Percentiles rank a stretch among this genome's conserved stretches.
Evolutionary conservation across 352 stramenopile species (phyloP).

Genomic region (Globisporangium lucens): DNA sequence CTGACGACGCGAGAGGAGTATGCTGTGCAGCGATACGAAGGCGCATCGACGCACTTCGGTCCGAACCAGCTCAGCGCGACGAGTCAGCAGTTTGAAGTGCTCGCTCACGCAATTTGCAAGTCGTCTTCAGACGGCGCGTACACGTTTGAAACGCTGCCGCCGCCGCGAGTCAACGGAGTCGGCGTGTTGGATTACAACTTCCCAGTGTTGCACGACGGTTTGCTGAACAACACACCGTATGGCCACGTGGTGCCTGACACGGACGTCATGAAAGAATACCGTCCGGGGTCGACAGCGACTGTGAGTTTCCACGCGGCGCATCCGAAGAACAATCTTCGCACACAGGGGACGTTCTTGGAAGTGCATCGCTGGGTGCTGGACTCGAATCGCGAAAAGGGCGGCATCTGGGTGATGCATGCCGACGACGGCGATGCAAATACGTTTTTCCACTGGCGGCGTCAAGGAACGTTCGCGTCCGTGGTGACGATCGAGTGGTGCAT

Average conservation of each 20-base stretch:
- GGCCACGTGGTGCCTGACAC: conserved; percentile 45
- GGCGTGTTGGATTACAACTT: conserved; percentile 74
- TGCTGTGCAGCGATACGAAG: conserved; percentile 84
- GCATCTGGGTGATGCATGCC: conserved; percentile 68
- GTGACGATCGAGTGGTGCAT: conserved; percentile 76
- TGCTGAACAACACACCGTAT: conserved; percentile 41
- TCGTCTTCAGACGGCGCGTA: conserved; percentile 12
- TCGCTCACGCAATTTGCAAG: conserved; percentile 32
- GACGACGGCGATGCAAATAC: conserved; percentile 76
- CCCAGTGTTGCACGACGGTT: conserved; percentile 65
- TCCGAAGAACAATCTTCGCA: conserved; percentile 80
- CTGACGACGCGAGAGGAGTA: conserved; percentile 86
- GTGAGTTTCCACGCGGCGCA: conserved; percentile 73
- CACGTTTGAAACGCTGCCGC: conserved; percentile 25
- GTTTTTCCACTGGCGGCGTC: conserved; percentile 71
- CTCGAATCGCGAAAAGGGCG: conserved; percentile 25
- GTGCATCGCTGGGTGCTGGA: conserved; percentile 68
- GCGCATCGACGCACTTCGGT: conserved; percentile 87
- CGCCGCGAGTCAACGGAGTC: conserved; percentile 57
- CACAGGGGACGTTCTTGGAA: conserved; percentile 74
- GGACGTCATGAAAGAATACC: conserved; percentile 42
- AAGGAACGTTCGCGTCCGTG: conserved; percentile 63
- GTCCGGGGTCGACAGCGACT: conserved; percentile 43
- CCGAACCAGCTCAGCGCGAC: conserved; percentile 81
- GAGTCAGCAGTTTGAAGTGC: conserved; percentile 74